Percentiles rank a stretch among this genome's conserved stretches.
Conservation (phyloP, 176 grass and related monocot genomes). For the Thinopyrum elongatum region DNA sequence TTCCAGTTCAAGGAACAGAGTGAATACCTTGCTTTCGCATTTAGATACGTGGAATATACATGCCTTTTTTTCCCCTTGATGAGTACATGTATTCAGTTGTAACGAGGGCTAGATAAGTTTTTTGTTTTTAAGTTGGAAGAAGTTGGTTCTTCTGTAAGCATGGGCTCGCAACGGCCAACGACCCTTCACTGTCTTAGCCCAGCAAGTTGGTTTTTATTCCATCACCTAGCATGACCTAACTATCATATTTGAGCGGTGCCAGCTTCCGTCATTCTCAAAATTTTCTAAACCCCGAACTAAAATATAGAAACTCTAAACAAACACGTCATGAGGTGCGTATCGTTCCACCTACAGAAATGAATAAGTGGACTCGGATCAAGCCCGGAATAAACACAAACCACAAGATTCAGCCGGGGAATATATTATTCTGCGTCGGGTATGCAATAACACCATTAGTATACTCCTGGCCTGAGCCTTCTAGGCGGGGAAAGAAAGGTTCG, state of each 20-base stretch:
- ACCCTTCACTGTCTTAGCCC: not conserved
- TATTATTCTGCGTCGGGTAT: not conserved
- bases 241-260: not conserved
- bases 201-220: not conserved
- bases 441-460: not conserved
- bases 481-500: not conserved
- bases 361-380: not conserved
- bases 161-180: not conserved
- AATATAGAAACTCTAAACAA: not conserved
- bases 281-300: not conserved
- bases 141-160: not conserved
- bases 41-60: no score
- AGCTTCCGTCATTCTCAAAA: conserved; percentile 21
- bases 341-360: not conserved
- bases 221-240: not conserved
- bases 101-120: no score
- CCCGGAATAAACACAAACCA: not conserved
- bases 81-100: no score
- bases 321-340: conserved; percentile 25
- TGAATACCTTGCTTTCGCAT: no score
- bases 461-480: not conserved
- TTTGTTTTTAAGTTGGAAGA: not conserved
- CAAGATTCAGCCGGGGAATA: conserved; percentile 5
- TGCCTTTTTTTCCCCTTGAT: no score
- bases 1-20: no score